These are phyloP conservation scores for Plantago elongata DNA, from an alignment of 257 asterid genomes.

Conservation along the genomic window DNA sequence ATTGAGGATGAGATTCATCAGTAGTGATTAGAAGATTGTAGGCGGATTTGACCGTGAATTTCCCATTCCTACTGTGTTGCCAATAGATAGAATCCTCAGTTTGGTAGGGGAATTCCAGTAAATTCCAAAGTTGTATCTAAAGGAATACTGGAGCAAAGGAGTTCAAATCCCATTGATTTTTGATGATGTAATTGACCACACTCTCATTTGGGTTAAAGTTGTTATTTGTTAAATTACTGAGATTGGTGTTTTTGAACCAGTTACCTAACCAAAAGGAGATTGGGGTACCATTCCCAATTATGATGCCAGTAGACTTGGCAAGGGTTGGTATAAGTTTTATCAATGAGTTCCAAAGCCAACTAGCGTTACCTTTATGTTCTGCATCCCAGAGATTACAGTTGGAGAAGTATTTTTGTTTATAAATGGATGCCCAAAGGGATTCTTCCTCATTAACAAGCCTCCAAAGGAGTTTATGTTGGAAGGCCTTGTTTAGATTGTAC, in stretches of 20 bases:
- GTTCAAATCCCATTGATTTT: too few relatives aligned
- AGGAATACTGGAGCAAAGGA: too few relatives aligned
- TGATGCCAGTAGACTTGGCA: background rate
- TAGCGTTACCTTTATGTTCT: background rate
- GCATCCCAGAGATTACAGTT: background rate
- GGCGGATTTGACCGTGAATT: too few relatives aligned
- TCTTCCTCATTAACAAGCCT: background rate
- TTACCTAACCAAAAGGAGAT: background rate
- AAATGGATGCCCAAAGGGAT: too few relatives aligned
- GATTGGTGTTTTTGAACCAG: background rate
- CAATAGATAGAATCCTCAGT: too few relatives aligned
- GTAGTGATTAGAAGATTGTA: too few relatives aligned
- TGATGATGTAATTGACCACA: background rate
- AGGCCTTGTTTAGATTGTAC: background rate
- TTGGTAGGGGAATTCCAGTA: too few relatives aligned
- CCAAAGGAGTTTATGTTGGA: background rate
- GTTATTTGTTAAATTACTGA: background rate
- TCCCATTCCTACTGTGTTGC: too few relatives aligned
- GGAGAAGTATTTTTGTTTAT: too few relatives aligned
- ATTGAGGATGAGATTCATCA: too few relatives aligned
- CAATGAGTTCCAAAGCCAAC: background rate
- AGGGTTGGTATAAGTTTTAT: background rate
- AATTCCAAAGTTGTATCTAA: too few relatives aligned
- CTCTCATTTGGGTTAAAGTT: background rate
- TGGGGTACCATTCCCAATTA: background rate